Evolutionary conservation across 495 filamentous ascomycete genomes (phyloP).

Genomic region (Neurospora sp.): DNA sequence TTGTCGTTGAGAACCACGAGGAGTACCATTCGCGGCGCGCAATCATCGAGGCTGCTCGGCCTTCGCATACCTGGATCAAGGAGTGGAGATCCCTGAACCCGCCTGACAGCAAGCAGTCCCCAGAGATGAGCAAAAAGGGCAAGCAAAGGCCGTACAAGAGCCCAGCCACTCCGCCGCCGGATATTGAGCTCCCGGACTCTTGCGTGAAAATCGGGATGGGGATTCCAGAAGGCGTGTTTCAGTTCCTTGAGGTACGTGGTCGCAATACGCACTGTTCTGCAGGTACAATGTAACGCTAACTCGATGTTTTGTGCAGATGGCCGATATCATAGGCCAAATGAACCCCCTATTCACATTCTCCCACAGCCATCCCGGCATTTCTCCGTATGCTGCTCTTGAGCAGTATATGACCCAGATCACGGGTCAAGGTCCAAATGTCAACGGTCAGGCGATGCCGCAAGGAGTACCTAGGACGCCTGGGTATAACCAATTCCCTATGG

Average conservation of each 20-base stretch:
- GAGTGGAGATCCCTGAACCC: slow-evolving; percentile 42
- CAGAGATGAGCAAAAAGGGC: slow-evolving; percentile 63
- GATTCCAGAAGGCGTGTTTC: slow-evolving; percentile 48
- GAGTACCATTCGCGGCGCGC: slow-evolving; percentile 57
- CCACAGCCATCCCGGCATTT: slow-evolving; percentile 44
- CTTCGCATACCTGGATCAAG: slow-evolving; percentile 44
- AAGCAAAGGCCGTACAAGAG: slow-evolving; percentile 41
- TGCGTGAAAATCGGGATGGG: slow-evolving; percentile 51
- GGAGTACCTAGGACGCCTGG: slow-evolving; percentile 36
- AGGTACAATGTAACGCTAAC: background rate
- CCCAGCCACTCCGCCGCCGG: slow-evolving; percentile 39
- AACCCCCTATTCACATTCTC: slow-evolving; percentile 54
- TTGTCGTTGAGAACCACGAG: slow-evolving; percentile 50
- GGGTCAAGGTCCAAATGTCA: slow-evolving; percentile 20
- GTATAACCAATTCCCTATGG: slow-evolving; percentile 41
- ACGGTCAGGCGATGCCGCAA: slow-evolving; percentile 32
- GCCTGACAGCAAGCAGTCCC: slow-evolving; percentile 56
- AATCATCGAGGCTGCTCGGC: slow-evolving; percentile 43
- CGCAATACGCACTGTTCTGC: background rate
- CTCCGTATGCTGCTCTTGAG: slow-evolving; percentile 51
- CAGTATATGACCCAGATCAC: slow-evolving; percentile 44
- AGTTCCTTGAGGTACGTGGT: slow-evolving; percentile 57
- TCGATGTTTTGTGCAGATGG: slow-evolving; percentile 37
- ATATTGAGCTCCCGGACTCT: slow-evolving; percentile 52
- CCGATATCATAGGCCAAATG: slow-evolving; percentile 69